These are phyloP conservation scores for Colletotrichum tofieldiae DNA, from an alignment of 2,329 filamentous ascomycete species.

Conservation along the genomic window DNA sequence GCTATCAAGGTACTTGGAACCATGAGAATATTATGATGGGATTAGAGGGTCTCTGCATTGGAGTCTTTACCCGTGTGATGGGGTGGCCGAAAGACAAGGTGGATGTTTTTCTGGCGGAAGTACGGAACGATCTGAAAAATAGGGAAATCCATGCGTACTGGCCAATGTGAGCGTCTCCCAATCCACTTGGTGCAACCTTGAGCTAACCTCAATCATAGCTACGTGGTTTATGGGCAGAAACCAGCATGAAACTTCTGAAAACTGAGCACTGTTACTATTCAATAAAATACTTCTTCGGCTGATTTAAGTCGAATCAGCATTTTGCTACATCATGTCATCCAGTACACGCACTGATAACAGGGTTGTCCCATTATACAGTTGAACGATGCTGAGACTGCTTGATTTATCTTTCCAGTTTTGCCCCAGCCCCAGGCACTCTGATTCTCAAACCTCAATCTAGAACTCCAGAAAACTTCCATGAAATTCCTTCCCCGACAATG, in stretches of 20 bases:
- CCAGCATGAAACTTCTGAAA: background rate
- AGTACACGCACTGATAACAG: background rate
- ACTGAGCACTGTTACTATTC: background rate
- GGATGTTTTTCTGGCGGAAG: constrained; percentile 46
- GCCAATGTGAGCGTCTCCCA: constrained; percentile 25
- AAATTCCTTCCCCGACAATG: no score
- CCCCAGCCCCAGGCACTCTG: no score
- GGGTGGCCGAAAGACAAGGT: constrained; percentile 48
- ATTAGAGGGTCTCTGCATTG: constrained; percentile 48
- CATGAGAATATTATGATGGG: constrained; percentile 44
- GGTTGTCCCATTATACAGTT: no score
- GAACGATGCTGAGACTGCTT: background rate
- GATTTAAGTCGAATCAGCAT: background rate
- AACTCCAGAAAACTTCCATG: no score
- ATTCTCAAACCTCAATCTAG: no score
- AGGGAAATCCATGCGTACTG: constrained; percentile 46
- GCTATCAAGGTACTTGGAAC: constrained; percentile 44
- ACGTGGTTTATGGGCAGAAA: constrained; percentile 41
- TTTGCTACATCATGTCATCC: background rate
- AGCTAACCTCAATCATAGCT: background rate
- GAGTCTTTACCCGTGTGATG: constrained; percentile 48
- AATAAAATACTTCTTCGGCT: background rate
- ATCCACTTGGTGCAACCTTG: no score
- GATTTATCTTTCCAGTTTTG: no score
- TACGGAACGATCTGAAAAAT: constrained; percentile 48